phyloP scores from a whole-genome alignment of 2,329 filamentous ascomycete species.

The Emmonsia crescens region DNA sequence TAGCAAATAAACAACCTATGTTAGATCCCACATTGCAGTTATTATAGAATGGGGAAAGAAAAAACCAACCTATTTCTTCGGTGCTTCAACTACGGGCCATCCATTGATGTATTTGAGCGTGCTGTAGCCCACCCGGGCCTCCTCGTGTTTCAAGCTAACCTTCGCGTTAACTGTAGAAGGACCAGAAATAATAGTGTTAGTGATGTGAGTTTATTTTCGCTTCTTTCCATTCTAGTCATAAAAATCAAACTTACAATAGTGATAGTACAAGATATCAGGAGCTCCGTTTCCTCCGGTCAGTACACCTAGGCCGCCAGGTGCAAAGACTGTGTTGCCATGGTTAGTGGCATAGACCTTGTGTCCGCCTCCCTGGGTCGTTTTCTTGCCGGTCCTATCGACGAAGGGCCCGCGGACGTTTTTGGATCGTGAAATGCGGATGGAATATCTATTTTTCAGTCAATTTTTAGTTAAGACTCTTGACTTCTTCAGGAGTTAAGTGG shows the following conservation, averaged over 20 bases:
- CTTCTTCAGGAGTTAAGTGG: not conserved
- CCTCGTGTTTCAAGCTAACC: conserved; percentile 13
- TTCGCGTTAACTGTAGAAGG: not conserved
- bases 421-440: conserved; percentile 28
- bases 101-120: conserved; percentile 28
- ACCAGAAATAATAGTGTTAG: not conserved
- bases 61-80: not conserved
- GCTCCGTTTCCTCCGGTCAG: conserved; percentile 16
- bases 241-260: conserved; percentile 23
- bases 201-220: not conserved
- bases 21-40: not conserved
- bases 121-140: conserved; percentile 29
- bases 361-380: conserved; percentile 24
- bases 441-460: conserved; percentile 16
- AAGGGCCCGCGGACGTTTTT: conserved; percentile 25
- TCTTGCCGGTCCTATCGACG: conserved; percentile 20
- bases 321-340: conserved; percentile 26
- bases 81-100: conserved; percentile 22
- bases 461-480: not conserved
- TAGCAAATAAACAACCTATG: not conserved
- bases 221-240: not conserved
- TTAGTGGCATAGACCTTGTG: conserved; percentile 27
- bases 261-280: conserved; percentile 30
- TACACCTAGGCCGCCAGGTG: conserved; percentile 29
- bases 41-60: not conserved